Conservation (phyloP, 345 rosid genomes). For the Eutrema heterophyllum region DNA sequence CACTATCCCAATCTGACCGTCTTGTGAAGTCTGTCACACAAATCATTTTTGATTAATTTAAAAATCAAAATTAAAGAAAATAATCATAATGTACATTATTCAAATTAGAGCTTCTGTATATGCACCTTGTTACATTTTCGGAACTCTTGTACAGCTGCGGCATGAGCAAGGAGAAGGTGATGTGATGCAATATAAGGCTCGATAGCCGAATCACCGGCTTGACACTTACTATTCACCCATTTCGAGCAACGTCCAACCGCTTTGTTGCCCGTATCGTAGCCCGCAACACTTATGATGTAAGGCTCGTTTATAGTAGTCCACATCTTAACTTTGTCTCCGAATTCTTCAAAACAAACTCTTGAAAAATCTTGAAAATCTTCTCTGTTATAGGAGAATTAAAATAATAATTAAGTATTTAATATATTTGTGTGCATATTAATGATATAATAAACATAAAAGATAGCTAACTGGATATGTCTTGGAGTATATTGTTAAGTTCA, state of each 20-base stretch:
- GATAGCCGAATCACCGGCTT: slow-evolving; percentile 29
- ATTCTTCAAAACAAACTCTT: slow-evolving; percentile 36
- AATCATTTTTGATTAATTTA: neutral
- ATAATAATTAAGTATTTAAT: neutral
- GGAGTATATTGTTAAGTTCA: neutral
- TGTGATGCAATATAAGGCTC: slow-evolving; percentile 30
- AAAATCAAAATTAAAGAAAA: neutral
- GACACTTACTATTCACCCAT: slow-evolving; percentile 21
- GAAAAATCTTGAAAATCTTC: slow-evolving; percentile 40
- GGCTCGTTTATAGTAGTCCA: slow-evolving; percentile 56
- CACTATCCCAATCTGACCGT: slow-evolving; percentile 30
- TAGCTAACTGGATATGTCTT: neutral
- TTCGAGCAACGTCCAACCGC: slow-evolving; percentile 36
- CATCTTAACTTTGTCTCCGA: slow-evolving; percentile 44
- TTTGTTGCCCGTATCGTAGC: slow-evolving; percentile 24
- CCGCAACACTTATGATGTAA: slow-evolving; percentile 13
- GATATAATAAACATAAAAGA: neutral
- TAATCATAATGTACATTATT: neutral
- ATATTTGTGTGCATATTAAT: neutral
- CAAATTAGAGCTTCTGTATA: neutral
- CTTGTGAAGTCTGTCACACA: slow-evolving; percentile 8
- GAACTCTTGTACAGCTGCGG: slow-evolving; percentile 27
- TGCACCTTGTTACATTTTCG: slow-evolving; percentile 22
- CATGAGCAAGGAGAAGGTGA: slow-evolving; percentile 33
- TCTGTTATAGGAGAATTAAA: slow-evolving; percentile 9